Conservation (phyloP, 208 protist genomes). For the Herpetomonas tarakana region DNA sequence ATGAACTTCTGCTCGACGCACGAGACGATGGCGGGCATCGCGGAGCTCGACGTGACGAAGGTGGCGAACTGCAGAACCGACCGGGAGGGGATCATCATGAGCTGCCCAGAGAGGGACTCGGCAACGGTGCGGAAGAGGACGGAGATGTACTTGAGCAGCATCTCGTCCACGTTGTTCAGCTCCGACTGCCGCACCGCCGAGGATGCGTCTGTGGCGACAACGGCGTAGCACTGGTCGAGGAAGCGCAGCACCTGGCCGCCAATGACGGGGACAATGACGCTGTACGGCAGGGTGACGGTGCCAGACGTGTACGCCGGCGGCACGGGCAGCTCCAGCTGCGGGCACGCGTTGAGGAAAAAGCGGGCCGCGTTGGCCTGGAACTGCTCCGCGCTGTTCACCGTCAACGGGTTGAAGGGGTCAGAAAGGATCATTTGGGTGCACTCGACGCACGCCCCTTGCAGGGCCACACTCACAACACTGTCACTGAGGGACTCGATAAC, state of each 20-base stretch:
- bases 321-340: slow-evolving; percentile 58
- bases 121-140: slow-evolving; percentile 85
- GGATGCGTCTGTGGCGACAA: slow-evolving; percentile 57
- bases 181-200: slow-evolving; percentile 76
- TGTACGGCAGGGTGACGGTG: slow-evolving; percentile 66
- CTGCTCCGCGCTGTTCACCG: slow-evolving; percentile 33
- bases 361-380: slow-evolving; percentile 54
- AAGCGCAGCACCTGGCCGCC: slow-evolving; percentile 65
- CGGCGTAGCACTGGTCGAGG: slow-evolving; percentile 66
- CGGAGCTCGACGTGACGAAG: slow-evolving; percentile 76
- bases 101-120: slow-evolving; percentile 62
- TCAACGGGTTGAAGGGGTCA: slow-evolving; percentile 57
- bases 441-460: slow-evolving; percentile 73
- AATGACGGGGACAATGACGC: slow-evolving; percentile 48
- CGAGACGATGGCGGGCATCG: slow-evolving; percentile 75
- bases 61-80: slow-evolving; percentile 65
- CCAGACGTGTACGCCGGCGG: slow-evolving; percentile 42
- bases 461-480: slow-evolving; percentile 73
- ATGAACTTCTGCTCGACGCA: slow-evolving; percentile 89
- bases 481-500: slow-evolving; percentile 75
- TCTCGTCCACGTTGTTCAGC: slow-evolving; percentile 90
- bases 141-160: slow-evolving; percentile 88
- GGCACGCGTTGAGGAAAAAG: slow-evolving; percentile 67
- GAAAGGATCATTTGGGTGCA: slow-evolving; percentile 61
- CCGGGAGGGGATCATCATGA: slow-evolving; percentile 44